phyloP scores from a whole-genome alignment of 2,329 filamentous ascomycete genomes.

The Ophiostoma quercus region DNA sequence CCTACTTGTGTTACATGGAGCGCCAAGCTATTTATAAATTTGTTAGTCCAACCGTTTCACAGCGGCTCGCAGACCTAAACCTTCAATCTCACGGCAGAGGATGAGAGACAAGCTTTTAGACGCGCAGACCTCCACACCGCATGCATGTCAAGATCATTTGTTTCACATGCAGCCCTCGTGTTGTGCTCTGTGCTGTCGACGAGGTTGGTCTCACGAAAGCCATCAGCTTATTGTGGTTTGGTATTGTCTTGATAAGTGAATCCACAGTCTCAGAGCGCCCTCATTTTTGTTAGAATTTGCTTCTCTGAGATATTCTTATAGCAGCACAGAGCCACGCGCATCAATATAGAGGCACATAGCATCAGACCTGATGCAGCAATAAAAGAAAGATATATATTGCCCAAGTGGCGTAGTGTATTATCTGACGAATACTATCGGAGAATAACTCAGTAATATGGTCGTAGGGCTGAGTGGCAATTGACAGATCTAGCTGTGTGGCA shows the following conservation, averaged over 20 bases:
- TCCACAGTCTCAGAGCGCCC: no score
- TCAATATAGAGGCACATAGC: no score
- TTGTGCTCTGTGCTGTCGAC: not conserved
- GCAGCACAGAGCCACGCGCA: no score
- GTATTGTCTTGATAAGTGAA: no score
- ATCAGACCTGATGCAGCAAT: no score
- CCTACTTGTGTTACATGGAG: not conserved
- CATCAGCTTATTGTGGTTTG: not conserved
- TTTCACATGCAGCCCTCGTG: not conserved
- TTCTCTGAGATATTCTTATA: no score
- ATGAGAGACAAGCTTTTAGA: constrained; percentile 4
- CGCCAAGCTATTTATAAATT: not conserved
- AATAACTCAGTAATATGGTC: not conserved
- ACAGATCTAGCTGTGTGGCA: not conserved
- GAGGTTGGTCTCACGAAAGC: not conserved
- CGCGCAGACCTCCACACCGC: not conserved
- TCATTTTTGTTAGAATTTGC: no score
- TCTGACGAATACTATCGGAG: not conserved
- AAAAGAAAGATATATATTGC: no score
- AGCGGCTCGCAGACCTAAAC: not conserved
- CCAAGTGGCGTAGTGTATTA: not conserved
- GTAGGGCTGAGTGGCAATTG: not conserved
- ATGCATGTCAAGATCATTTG: not conserved
- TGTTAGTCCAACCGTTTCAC: not conserved
- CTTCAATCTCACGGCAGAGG: not conserved